Conservation (phyloP, 2,329 filamentous ascomycete species). For the Venturia oleaginea region DNA sequence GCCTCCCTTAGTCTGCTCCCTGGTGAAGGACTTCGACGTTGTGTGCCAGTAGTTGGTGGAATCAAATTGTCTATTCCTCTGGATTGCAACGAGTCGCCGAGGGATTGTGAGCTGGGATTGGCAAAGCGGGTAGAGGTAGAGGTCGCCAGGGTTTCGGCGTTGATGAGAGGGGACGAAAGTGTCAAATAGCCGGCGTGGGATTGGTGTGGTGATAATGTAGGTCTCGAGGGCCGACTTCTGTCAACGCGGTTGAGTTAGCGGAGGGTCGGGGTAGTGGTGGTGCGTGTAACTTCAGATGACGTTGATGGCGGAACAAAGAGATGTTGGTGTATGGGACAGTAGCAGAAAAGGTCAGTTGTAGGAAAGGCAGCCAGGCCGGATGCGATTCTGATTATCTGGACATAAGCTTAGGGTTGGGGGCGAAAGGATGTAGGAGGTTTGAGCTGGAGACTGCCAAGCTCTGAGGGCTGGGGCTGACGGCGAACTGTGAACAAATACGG, state of each 20-base stretch:
- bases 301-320: not conserved
- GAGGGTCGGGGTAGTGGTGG: not conserved
- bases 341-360: not conserved
- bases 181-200: conserved; percentile 42
- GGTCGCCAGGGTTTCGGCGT: conserved; percentile 31
- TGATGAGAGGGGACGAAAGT: conserved; percentile 39
- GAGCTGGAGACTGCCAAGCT: not conserved
- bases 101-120: conserved; percentile 15
- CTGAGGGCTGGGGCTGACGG: not conserved
- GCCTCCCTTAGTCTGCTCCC: conserved; percentile 63
- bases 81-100: conserved; percentile 10
- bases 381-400: not conserved
- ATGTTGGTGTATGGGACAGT: not conserved
- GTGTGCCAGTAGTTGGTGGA: conserved; percentile 17
- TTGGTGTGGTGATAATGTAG: conserved; percentile 37
- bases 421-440: not conserved
- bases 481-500: not conserved
- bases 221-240: conserved; percentile 17
- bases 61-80: conserved; percentile 24
- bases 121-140: conserved; percentile 22
- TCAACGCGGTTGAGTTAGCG: not conserved
- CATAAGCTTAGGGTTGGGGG: not conserved
- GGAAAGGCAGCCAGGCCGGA: not conserved
- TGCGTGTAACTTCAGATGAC: not conserved
- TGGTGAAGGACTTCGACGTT: conserved; percentile 58